A percentile compares a stretch with the other conserved stretches of the same genome.
Evolutionary conservation across 208 protist genomes (phyloP).

Genomic region (Trypanosoma conorhini): DNA sequence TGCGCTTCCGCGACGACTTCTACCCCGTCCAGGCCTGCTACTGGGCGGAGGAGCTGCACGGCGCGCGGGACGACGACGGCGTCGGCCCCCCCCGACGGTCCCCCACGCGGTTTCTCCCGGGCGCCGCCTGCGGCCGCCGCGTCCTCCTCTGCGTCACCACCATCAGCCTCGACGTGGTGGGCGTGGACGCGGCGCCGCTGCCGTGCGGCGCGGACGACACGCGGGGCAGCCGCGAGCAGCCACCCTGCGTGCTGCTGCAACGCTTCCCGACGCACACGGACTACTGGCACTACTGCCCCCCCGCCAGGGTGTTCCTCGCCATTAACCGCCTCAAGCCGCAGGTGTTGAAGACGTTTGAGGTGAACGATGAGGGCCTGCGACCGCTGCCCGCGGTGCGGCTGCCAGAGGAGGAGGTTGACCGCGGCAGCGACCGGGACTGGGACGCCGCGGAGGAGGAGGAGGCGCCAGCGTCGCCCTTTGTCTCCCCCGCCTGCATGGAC

Average conservation of each 20-base stretch:
- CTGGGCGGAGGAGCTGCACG: conserved; percentile 32
- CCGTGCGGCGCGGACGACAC: not conserved
- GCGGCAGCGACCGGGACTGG: not conserved
- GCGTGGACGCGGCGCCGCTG: conserved; percentile 10
- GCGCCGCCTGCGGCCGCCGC: not conserved
- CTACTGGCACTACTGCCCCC: conserved; percentile 39
- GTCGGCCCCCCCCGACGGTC: not conserved
- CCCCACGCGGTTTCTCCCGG: not conserved
- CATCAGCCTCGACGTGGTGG: conserved; percentile 53
- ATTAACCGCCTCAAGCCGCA: conserved; percentile 40
- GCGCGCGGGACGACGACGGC: not conserved
- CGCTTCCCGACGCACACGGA: conserved; percentile 55
- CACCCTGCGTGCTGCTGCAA: conserved; percentile 28
- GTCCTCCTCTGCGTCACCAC: conserved; percentile 48
- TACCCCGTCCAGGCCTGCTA: conserved; percentile 54
- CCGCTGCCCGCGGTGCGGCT: conserved; percentile 8
- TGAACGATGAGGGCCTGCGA: conserved; percentile 17
- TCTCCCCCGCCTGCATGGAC: conserved; percentile 29
- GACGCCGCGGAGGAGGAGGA: not conserved
- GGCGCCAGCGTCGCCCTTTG: not conserved
- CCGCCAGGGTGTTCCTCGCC: conserved; percentile 31
- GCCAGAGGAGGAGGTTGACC: not conserved
- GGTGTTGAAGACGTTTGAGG: conserved; percentile 52
- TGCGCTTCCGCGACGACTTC: conserved; percentile 60
- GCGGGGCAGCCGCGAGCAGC: not conserved